These are phyloP conservation scores for Kodamaea arcana DNA, from an alignment of 1,139 yeast species.

Conservation along the genomic window DNA sequence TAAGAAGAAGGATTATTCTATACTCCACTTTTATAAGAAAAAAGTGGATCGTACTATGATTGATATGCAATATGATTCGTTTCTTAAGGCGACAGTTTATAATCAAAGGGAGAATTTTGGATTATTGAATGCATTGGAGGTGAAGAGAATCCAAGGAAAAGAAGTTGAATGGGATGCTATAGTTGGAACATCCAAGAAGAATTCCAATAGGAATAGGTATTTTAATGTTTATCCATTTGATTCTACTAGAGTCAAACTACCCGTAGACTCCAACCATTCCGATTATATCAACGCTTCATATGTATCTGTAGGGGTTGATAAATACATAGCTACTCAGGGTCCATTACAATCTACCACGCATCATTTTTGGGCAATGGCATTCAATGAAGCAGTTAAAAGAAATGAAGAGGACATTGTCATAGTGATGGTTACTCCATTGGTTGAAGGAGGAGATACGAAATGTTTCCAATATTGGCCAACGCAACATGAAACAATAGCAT, in stretches of 20 bases:
- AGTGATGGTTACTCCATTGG: conserved; percentile 84
- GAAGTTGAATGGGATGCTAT: conserved; percentile 22
- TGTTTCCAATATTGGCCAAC: conserved; percentile 77
- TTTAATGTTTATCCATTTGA: conserved; percentile 44
- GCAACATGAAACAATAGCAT: conserved; percentile 16
- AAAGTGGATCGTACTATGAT: too few relatives aligned
- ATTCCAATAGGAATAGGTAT: conserved; percentile 35
- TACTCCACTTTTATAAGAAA: too few relatives aligned
- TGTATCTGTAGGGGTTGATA: conserved; percentile 16
- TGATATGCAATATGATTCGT: conserved; percentile 1
- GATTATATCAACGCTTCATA: conserved; percentile 45
- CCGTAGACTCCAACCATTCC: conserved; percentile 15
- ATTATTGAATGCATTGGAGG: conserved; percentile 11
- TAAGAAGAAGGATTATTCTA: too few relatives aligned
- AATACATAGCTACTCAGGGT: conserved; percentile 49
- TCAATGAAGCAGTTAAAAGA: conserved; percentile 37
- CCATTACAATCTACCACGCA: conserved; percentile 59
- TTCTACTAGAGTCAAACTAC: conserved; percentile 30
- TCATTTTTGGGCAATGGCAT: conserved; percentile 88
- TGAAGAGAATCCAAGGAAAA: conserved; percentile 7
- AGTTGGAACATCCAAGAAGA: conserved; percentile 16
- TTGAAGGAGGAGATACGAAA: conserved; percentile 57
- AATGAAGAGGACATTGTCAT: conserved; percentile 47
- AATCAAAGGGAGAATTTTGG: conserved; percentile 13
- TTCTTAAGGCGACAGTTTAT: conserved; percentile 9